phyloP scores from a whole-genome alignment of 345 rosid species.

The Euphorbia pulcherrima region DNA sequence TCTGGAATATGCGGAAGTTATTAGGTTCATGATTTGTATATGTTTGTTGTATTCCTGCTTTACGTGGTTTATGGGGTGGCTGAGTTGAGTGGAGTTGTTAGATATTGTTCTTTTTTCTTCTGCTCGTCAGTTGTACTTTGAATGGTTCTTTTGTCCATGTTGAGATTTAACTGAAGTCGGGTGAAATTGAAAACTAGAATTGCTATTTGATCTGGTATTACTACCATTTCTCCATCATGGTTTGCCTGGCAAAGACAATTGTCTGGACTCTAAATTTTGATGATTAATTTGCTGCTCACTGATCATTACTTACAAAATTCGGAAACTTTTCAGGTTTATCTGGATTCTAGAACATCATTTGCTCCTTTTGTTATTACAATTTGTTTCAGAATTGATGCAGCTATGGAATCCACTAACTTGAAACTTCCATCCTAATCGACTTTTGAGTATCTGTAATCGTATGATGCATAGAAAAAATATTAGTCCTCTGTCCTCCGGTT shows the following conservation, averaged over 20 bases:
- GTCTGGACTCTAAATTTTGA: not conserved
- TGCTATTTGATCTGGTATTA: not conserved
- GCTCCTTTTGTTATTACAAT: not conserved
- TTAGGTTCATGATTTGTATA: not conserved
- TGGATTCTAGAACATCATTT: not conserved
- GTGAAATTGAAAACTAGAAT: not conserved
- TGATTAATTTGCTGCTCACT: not conserved
- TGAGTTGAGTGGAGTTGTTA: not conserved
- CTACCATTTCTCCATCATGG: not conserved
- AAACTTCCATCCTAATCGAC: not conserved
- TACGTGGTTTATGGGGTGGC: not conserved
- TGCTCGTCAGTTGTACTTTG: not conserved
- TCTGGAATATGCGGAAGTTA: not conserved
- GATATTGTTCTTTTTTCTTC: not conserved
- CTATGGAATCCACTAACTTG: not conserved
- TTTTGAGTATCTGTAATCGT: not conserved
- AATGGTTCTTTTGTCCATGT: not conserved
- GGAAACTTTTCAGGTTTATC: not conserved
- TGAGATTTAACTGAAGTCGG: not conserved
- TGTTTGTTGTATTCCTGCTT: not conserved
- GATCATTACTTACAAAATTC: not conserved
- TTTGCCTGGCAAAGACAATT: not conserved
- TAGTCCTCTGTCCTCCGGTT: not conserved
- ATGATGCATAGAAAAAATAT: not conserved
- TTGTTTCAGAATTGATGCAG: not conserved